phyloP scores from a whole-genome alignment of 371 early-diverging fungal species.

The Zopfochytrium polystomum region DNA sequence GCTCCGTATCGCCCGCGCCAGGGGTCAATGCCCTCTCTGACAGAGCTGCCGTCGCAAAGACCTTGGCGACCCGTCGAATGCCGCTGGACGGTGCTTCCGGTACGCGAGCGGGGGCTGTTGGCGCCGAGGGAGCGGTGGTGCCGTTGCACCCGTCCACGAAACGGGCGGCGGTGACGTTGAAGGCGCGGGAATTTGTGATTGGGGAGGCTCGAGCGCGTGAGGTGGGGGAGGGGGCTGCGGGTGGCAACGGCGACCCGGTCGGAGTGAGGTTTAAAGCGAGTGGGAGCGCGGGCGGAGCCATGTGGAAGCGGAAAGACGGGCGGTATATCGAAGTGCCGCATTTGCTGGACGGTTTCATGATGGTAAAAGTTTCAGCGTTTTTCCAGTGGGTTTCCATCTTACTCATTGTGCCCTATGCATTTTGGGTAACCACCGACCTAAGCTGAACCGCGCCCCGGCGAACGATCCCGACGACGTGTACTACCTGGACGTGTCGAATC shows the following conservation, averaged over 20 bases:
- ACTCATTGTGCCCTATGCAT: background rate
- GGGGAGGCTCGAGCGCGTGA: slow-evolving; percentile 4
- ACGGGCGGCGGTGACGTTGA: slow-evolving; percentile 2
- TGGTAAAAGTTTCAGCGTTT: slow-evolving; percentile 23
- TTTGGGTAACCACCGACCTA: background rate
- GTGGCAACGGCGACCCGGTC: background rate
- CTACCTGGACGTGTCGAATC: slow-evolving; percentile 30
- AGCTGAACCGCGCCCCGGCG: slow-evolving; percentile 39
- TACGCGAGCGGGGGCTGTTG: too few relatives aligned
- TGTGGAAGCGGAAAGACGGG: background rate
- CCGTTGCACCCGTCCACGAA: too few relatives aligned
- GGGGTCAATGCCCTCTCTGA: too few relatives aligned
- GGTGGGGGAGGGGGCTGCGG: background rate
- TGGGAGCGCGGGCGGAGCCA: background rate
- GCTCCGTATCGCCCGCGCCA: too few relatives aligned
- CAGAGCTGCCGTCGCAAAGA: too few relatives aligned
- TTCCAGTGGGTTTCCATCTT: slow-evolving; percentile 1
- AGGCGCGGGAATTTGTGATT: slow-evolving; percentile 14
- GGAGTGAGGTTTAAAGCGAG: background rate
- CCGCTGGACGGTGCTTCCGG: too few relatives aligned
- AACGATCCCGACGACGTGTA: slow-evolving; percentile 44
- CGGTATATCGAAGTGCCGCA: slow-evolving; percentile 28
- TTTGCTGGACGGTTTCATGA: slow-evolving; percentile 45
- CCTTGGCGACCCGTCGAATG: too few relatives aligned
- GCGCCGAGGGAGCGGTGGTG: too few relatives aligned